A percentile compares a stretch with the other conserved stretches of the same genome.
These are phyloP conservation scores for Mycosphaerella arachidis DNA, from an alignment of 2,329 filamentous ascomycete species.

Conservation along the genomic window DNA sequence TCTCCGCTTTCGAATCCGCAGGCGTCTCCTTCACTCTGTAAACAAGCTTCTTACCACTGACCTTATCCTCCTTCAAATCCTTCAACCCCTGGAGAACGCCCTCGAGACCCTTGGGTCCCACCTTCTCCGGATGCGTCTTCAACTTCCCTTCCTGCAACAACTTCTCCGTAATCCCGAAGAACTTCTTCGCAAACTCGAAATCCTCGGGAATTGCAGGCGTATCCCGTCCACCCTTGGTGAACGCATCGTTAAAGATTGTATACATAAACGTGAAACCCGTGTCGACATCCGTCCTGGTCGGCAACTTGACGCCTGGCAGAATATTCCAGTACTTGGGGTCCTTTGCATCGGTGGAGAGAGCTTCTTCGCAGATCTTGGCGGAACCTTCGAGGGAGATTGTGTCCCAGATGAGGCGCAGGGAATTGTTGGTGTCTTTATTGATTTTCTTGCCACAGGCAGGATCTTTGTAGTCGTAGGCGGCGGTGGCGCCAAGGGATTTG, in stretches of 20 bases:
- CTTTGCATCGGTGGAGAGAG: constrained; percentile 19
- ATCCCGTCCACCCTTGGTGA: constrained; percentile 18
- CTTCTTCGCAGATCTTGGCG: constrained; percentile 24
- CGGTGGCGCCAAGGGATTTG: constrained; percentile 42
- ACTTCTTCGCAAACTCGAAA: constrained; percentile 41
- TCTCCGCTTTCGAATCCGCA: constrained; percentile 15
- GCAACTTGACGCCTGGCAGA: constrained; percentile 20
- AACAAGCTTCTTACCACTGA: constrained; percentile 47
- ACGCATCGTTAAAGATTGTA: constrained; percentile 26
- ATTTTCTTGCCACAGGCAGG: constrained; percentile 43
- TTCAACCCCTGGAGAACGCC: constrained; percentile 44
- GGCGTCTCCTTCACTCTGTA: constrained; percentile 34
- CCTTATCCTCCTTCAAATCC: constrained; percentile 41
- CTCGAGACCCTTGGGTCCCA: constrained; percentile 41
- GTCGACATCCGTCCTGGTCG: constrained; percentile 17
- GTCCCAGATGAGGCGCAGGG: constrained; percentile 24
- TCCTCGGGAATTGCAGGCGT: constrained; percentile 32
- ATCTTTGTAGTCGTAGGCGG: constrained; percentile 48
- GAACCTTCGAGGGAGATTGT: constrained; percentile 22
- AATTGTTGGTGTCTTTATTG: constrained; percentile 25
- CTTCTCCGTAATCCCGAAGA: constrained; percentile 37
- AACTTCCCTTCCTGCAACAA: constrained; percentile 43
- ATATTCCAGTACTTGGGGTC: constrained; percentile 24
- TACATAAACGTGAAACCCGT: constrained; percentile 26
- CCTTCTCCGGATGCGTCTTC: constrained; percentile 41